A percentile compares a stretch with the other conserved stretches of the same genome.
phyloP scores from a whole-genome alignment of 371 early-diverging fungal species.

The Lichtheimia ornata region DNA sequence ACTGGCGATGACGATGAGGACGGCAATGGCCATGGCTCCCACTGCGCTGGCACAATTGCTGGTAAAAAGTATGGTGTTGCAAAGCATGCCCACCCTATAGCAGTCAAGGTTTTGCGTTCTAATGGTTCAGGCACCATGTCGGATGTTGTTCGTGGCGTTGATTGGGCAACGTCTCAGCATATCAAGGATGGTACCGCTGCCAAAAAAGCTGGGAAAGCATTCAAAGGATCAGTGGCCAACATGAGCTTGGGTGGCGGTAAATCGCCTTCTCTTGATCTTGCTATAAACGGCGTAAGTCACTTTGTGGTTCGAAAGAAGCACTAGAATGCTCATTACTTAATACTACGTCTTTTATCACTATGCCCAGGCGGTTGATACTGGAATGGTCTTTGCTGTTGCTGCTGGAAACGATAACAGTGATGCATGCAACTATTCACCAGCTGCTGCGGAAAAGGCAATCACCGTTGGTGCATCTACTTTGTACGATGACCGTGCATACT shows the following conservation, averaged over 20 bases:
- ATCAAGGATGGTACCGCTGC: conserved; percentile 43
- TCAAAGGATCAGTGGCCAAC: conserved; percentile 84
- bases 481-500: conserved; percentile 81
- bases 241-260: conserved; percentile 91
- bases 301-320: conserved; percentile 57
- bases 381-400: conserved; percentile 92
- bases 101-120: conserved; percentile 87
- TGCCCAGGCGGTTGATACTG: conserved; percentile 65
- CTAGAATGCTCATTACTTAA: background rate
- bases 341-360: background rate
- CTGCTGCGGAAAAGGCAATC: conserved; percentile 81
- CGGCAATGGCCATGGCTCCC: conserved; percentile 89
- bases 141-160: conserved; percentile 73
- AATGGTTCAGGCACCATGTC: conserved; percentile 80
- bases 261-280: conserved; percentile 77
- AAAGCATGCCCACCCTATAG: conserved; percentile 83
- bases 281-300: conserved; percentile 67
- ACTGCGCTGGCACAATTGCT: conserved; percentile 91
- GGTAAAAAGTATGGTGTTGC: conserved; percentile 86
- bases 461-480: conserved; percentile 94
- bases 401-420: conserved; percentile 97
- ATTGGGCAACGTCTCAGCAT: conserved; percentile 60
- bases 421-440: conserved; percentile 96
- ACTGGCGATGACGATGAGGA: conserved; percentile 71
- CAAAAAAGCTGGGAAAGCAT: conserved; percentile 42